phyloP scores from a whole-genome alignment of 208 protist genomes.

The Trypanosoma boissoni region DNA sequence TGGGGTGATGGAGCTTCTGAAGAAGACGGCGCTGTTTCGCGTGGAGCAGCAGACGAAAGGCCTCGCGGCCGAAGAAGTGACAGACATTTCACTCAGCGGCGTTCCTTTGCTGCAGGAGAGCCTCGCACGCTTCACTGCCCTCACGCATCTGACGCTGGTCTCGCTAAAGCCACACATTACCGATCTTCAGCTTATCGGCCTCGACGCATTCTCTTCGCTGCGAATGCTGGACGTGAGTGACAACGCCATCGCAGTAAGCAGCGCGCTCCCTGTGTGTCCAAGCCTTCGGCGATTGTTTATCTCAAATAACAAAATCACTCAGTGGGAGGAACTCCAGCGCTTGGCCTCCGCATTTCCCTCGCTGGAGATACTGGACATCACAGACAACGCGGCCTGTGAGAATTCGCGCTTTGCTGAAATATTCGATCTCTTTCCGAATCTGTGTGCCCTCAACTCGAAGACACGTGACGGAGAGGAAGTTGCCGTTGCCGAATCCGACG shows the following conservation, averaged over 20 bases:
- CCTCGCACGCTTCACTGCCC: slow-evolving; percentile 37
- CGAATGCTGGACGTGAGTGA: slow-evolving; percentile 82
- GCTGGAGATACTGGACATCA: slow-evolving; percentile 66
- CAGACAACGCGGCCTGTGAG: slow-evolving; percentile 56
- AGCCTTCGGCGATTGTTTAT: slow-evolving; percentile 51
- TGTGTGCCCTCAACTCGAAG: slow-evolving; percentile 52
- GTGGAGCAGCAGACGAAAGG: slow-evolving; percentile 67
- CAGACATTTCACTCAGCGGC: slow-evolving; percentile 54
- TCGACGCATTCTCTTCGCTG: slow-evolving; percentile 33
- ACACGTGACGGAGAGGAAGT: slow-evolving; percentile 55
- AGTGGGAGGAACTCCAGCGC: slow-evolving; percentile 47
- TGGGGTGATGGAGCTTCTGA: slow-evolving; percentile 72
- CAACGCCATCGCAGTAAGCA: slow-evolving; percentile 55
- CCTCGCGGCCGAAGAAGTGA: slow-evolving; percentile 43
- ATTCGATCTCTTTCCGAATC: slow-evolving; percentile 52
- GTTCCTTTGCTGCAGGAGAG: slow-evolving; percentile 53
- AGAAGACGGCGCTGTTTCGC: slow-evolving; percentile 63
- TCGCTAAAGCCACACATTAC: slow-evolving; percentile 60
- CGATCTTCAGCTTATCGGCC: slow-evolving; percentile 28
- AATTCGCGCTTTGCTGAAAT: slow-evolving; percentile 35
- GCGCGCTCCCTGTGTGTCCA: slow-evolving; percentile 20
- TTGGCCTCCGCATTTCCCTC: slow-evolving; percentile 50
- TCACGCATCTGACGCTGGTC: slow-evolving; percentile 61
- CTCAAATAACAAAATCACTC: slow-evolving; percentile 62
- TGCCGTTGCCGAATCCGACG: slow-evolving; percentile 32